Conservation (phyloP, 1,284 basidiomycete genomes). For the Rhizopogon hawkerae region DNA sequence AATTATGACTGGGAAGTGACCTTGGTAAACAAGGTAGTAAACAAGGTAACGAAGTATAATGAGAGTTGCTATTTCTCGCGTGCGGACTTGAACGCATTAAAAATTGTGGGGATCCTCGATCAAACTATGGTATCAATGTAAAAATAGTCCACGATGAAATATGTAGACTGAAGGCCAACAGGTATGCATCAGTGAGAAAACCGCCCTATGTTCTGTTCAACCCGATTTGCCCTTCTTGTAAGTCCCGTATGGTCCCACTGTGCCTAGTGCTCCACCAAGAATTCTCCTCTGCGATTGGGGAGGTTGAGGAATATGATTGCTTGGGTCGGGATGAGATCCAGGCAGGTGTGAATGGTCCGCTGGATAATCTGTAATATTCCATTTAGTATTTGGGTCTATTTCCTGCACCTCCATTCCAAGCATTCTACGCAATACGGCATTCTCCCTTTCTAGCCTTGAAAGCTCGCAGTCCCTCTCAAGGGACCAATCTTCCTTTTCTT, state of each 20-base stretch:
- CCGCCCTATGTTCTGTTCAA: neutral
- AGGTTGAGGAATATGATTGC: conserved; percentile 11
- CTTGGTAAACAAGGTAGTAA: no score
- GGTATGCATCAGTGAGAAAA: neutral
- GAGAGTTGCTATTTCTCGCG: neutral
- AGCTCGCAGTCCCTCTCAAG: conserved; percentile 85
- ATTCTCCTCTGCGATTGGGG: conserved; percentile 22
- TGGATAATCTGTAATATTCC: conserved; percentile 9
- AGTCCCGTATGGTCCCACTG: conserved; percentile 39
- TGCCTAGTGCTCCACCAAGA: conserved; percentile 34
- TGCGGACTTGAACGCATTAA: neutral
- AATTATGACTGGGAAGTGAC: no score
- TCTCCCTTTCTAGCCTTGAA: conserved; percentile 76
- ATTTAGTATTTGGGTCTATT: conserved; percentile 2
- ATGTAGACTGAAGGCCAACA: neutral
- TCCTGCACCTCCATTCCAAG: conserved; percentile 36
- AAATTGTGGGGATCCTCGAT: neutral
- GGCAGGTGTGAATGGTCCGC: neutral
- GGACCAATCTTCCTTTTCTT: conserved; percentile 51
- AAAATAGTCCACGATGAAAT: neutral
- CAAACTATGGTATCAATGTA: neutral
- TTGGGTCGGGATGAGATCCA: conserved; percentile 1
- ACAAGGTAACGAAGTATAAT: no score
- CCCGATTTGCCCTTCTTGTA: conserved; percentile 25
- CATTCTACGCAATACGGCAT: conserved; percentile 68